Conservation (phyloP, 805 yeast genomes). For the Clavispora santaluciae region DNA sequence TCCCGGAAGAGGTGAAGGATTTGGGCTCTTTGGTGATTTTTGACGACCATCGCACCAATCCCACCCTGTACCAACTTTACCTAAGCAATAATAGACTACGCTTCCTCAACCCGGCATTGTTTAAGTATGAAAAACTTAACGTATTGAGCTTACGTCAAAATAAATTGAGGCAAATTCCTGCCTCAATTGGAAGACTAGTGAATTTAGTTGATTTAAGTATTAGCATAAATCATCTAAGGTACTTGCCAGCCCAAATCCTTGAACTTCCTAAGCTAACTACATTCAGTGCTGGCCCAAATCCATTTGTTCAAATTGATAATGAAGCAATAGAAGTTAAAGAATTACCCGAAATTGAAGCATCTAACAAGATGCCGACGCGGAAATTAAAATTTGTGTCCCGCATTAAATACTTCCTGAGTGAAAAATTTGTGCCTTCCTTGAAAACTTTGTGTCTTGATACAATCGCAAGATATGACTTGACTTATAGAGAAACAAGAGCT, state of each 20-base stretch:
- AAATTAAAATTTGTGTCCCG: constrained; percentile 18
- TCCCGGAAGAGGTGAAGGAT: constrained; percentile 59
- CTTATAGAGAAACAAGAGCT: constrained; percentile 47
- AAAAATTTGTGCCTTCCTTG: constrained; percentile 39
- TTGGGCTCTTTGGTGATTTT: constrained; percentile 50
- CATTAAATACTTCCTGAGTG: constrained; percentile 19
- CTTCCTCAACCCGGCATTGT: constrained; percentile 45
- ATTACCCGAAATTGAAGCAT: not conserved
- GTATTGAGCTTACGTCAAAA: constrained; percentile 52
- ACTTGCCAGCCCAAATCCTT: constrained; percentile 51
- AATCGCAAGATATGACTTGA: constrained; percentile 48
- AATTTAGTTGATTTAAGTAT: constrained; percentile 49
- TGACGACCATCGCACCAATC: constrained; percentile 17
- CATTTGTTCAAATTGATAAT: constrained; percentile 24
- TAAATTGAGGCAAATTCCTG: constrained; percentile 17
- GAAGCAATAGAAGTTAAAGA: constrained; percentile 19
- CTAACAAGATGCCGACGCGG: not conserved
- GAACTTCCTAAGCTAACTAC: constrained; percentile 37
- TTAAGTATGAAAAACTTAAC: constrained; percentile 45
- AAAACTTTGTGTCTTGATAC: constrained; percentile 44
- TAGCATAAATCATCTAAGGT: constrained; percentile 46
- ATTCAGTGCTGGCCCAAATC: constrained; percentile 55
- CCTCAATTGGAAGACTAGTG: constrained; percentile 14
- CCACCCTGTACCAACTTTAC: constrained; percentile 41
- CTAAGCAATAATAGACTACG: constrained; percentile 47